These are phyloP conservation scores for Apiotrichum veenhuisii DNA, from an alignment of 1,284 basidiomycete genomes.

Conservation along the genomic window DNA sequence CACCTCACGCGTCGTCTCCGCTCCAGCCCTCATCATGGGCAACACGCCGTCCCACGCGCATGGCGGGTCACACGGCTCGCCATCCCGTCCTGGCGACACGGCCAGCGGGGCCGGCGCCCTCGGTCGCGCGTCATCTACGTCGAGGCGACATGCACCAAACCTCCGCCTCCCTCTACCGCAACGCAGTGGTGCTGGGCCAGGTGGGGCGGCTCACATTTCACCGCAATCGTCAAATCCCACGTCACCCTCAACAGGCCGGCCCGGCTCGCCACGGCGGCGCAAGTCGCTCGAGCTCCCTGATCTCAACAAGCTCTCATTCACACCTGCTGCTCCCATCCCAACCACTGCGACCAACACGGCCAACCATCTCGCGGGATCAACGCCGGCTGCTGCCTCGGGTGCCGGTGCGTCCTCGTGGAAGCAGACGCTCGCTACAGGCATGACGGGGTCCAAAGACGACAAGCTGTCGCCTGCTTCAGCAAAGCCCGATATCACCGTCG, in stretches of 20 bases:
- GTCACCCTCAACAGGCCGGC: constrained; percentile 35
- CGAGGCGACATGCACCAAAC: constrained; percentile 30
- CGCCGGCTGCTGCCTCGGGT: constrained; percentile 1
- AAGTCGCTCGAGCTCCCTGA: constrained; percentile 50
- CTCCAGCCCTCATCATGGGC: constrained; percentile 30
- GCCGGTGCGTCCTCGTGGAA: constrained; percentile 28
- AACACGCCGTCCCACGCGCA: constrained; percentile 45
- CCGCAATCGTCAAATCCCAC: constrained; percentile 40
- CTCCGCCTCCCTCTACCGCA: constrained; percentile 44
- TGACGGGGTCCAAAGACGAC: constrained; percentile 22
- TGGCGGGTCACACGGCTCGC: constrained; percentile 19
- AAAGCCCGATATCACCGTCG: constrained; percentile 16
- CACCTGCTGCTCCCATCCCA: constrained; percentile 41
- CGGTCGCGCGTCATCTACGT: constrained; percentile 16
- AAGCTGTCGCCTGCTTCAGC: background rate
- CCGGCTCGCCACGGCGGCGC: constrained; percentile 40
- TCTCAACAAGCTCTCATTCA: constrained; percentile 47
- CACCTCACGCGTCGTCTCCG: background rate
- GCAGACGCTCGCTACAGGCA: constrained; percentile 31
- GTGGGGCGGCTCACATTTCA: constrained; percentile 23
- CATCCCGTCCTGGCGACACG: constrained; percentile 9
- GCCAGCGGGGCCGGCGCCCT: constrained; percentile 11
- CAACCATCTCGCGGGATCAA: constrained; percentile 28
- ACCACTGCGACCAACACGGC: constrained; percentile 42
- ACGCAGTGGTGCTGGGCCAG: constrained; percentile 3